Conservation (phyloP, 2,329 filamentous ascomycete species). For the Cadophora gregata region DNA sequence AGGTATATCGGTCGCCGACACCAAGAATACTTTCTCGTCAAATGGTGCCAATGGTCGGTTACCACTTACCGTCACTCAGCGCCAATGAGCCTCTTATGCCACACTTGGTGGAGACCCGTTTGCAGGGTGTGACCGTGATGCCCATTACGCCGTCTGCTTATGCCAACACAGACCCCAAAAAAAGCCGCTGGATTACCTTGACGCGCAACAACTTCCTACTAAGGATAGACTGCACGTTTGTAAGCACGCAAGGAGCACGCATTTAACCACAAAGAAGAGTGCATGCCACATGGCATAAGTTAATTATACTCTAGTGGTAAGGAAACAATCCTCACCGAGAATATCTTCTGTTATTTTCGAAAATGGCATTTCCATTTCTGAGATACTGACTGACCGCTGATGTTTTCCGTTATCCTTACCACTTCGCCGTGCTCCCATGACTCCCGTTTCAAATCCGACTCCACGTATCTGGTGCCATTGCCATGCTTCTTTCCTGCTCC, state of each 20-base stretch:
- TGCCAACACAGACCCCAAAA: neutral
- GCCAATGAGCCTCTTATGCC: conserved; percentile 5
- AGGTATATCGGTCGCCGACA: neutral
- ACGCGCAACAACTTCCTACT: neutral
- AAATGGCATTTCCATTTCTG: conserved; percentile 8
- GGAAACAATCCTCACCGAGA: neutral
- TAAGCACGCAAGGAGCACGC: neutral
- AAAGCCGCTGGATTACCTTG: neutral
- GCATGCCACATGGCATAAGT: neutral
- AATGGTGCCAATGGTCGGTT: neutral
- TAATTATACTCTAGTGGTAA: neutral
- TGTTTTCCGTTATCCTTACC: neutral
- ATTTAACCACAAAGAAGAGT: neutral
- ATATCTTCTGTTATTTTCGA: neutral
- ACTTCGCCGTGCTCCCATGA: conserved; percentile 12
- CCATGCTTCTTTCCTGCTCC: conserved; percentile 21
- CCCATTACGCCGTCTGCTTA: conserved; percentile 6
- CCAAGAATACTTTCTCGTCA: conserved; percentile 7
- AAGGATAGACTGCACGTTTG: conserved; percentile 1
- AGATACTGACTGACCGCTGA: conserved; percentile 10
- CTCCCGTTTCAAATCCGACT: conserved; percentile 11
- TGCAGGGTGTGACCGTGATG: neutral
- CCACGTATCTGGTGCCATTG: conserved; percentile 19
- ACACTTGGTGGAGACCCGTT: neutral
- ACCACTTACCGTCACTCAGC: conserved; percentile 1